phyloP scores from a whole-genome alignment of 1,284 basidiomycete species.

The Lentinula novae-zelandiae region DNA sequence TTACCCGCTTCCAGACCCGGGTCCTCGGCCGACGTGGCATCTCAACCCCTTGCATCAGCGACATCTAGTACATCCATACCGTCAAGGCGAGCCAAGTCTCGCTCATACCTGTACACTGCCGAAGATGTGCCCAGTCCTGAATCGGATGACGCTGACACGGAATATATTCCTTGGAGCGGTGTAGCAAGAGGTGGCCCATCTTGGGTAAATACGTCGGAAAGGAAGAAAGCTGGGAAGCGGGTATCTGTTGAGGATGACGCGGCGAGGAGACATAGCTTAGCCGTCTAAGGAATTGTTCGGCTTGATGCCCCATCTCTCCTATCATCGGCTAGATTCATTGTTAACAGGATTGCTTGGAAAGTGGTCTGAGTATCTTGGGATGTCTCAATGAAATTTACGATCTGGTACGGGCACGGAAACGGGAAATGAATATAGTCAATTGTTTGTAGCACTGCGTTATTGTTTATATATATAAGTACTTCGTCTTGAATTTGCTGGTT shows the following conservation, averaged over 20 bases:
- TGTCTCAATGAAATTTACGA: neutral
- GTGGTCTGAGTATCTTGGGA: neutral
- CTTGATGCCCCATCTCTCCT: neutral
- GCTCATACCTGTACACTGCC: conserved; percentile 4
- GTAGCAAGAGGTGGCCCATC: neutral
- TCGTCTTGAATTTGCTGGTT: neutral
- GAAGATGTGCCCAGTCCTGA: conserved; percentile 6
- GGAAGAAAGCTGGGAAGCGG: conserved; percentile 5
- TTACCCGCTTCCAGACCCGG: conserved; percentile 24
- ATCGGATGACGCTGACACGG: conserved; percentile 13
- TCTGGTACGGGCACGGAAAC: neutral
- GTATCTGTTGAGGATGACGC: conserved; percentile 1
- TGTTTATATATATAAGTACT: neutral
- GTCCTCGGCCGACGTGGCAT: neutral
- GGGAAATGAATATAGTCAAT: neutral
- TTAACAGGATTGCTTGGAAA: neutral
- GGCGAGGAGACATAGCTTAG: conserved; percentile 6
- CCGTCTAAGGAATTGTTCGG: neutral
- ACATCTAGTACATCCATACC: neutral
- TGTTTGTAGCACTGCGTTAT: neutral
- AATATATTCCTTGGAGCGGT: conserved; percentile 8
- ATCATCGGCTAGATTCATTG: no score
- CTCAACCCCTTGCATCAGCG: neutral
- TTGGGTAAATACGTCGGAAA: conserved; percentile 13
- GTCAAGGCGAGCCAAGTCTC: conserved; percentile 6